Base-by-base conservation (phyloP, 768 basidiomycete genomes). In the Tephrocybe rancida region DNA sequence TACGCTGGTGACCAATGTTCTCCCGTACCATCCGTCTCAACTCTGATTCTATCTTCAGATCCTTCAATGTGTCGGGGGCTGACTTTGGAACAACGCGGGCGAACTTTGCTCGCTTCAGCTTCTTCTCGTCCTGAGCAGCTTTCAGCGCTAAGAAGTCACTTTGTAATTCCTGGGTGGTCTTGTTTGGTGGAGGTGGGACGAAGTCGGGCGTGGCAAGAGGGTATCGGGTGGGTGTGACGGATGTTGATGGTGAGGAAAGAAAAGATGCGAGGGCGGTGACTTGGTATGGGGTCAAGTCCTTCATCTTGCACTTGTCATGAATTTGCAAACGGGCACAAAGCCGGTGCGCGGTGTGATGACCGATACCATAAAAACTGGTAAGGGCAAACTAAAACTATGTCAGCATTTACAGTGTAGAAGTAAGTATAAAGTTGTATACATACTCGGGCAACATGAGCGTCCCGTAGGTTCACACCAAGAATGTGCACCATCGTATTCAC, bases 311-410 rank as follows among this genome's bases (percentile, higher is more conserved):
- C 57, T 79, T 79, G 76, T 92, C 86, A 71, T 98, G 95, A 48
- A 99, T 92, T 65, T 91, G 90, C 41, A 97, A 84, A 55, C 97
- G 87, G 9, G 95, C 92, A 65, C 96, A 94, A 27, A 99, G 79
- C 25, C 88, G 86, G 52, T 83, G 80, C 8, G 95, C 84, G 14
- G 84, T 90, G 56, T 79, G 73, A 61, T 78, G 81, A 5, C 90
- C 91, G 64, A 99, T 78, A 21, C 97, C 97, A 67, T 95, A 94
- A 75, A 98, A 94, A 45, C 80, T 77, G 13, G 88, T 91, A 54
- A 99, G 72, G n/a, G 95, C 96, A 73, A 87, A 85, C 96, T 99
- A 64, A 41, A 22, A 9, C 16, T n/a, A 14, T 16, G 18, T 46
- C 27, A 44, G 6, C 24, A 49, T n/a, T 5, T 5, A 34, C 14